phyloP scores from a whole-genome alignment of 2,329 filamentous ascomycete species.

The Xylariaceae sp. region DNA sequence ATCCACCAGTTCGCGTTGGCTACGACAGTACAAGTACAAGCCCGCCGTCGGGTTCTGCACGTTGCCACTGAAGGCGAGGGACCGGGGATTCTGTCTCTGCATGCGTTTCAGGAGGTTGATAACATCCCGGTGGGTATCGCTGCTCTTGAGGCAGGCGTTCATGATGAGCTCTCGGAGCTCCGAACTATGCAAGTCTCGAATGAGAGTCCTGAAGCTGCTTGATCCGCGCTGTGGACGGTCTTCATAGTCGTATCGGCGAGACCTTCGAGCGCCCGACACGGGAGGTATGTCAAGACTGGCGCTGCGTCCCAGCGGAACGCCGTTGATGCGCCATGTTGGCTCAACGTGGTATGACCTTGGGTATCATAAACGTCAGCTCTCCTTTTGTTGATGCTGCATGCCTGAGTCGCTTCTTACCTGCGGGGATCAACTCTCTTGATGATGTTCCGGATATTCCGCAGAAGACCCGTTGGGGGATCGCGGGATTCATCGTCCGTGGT shows the following conservation, averaged over 20 bases:
- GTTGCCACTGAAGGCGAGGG: slow-evolving; percentile 2
- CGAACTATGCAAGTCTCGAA: neutral
- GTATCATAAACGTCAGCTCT: neutral
- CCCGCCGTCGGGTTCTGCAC: slow-evolving; percentile 15
- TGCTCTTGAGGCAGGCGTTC: slow-evolving; percentile 14
- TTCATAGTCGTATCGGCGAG: neutral
- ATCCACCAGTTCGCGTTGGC: slow-evolving; percentile 15
- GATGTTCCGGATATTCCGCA: slow-evolving; percentile 7
- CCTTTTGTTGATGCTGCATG: neutral
- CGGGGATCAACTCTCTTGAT: slow-evolving; percentile 15
- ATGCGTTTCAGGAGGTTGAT: slow-evolving; percentile 14
- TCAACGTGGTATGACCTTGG: slow-evolving; percentile 16
- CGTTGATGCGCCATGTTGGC: slow-evolving; percentile 20
- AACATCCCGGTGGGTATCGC: slow-evolving; percentile 15
- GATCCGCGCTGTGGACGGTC: neutral
- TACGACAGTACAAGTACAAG: slow-evolving; percentile 19
- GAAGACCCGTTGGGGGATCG: neutral
- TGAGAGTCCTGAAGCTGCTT: neutral
- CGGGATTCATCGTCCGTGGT: neutral
- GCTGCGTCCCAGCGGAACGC: slow-evolving; percentile 5
- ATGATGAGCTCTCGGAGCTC: slow-evolving; percentile 20
- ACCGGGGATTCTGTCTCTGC: slow-evolving; percentile 11
- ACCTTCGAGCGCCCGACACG: neutral
- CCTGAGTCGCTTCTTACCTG: slow-evolving; percentile 4
- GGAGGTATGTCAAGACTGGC: neutral